Base-by-base conservation (phyloP, 2,329 filamentous ascomycete species). In the Paraconiothyrium sp. region DNA sequence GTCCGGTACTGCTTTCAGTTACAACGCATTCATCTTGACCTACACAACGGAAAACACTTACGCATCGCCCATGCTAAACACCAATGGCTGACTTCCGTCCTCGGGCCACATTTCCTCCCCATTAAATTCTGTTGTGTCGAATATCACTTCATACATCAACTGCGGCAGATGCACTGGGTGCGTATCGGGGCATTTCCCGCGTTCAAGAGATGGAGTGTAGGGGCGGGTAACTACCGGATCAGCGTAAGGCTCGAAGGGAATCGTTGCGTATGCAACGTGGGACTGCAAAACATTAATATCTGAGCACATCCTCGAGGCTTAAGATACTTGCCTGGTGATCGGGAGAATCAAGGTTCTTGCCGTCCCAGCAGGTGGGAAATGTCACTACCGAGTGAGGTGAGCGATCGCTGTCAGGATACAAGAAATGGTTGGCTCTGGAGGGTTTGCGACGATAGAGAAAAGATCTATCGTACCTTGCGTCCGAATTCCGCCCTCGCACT, bases 361-460 rank as follows among this genome's bases (percentile, higher is more conserved):
- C 82, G 61, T 84, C 82, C 82, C 83, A 84, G 76, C 83, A 84
- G 32, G 81, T 83, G 0, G 82, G 82, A 72, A 84, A 84, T 11
- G 79, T 78, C 48, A 84, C 79, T 73, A 80, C 27, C 27, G 6
- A 30, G 43, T 24, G 22, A 46, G 4, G 20, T 80, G 52, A 24
- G 22, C 22, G 13, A 30, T 22, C 11, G 27, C 13, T 10, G 13
- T 6, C 16, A 20, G n/a, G n/a, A 10, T 13, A 27, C 13, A 32
- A 20, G 35, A n/a, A 14, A 5, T 3, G 2, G 37, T 2, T 22
- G 2, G 11, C 27, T 24, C 20, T 2, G 20, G 7, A 20, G 13
- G n/a, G 7, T 3, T 24, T 5, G 5, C 8, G 7, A 30, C 13
- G 14, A 30, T 3, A 20, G 6, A 10, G 16, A n/a, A 43, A 13